These are phyloP conservation scores for Clonostachys chloroleuca DNA, from an alignment of 2,329 filamentous ascomycete genomes.

Conservation along the genomic window DNA sequence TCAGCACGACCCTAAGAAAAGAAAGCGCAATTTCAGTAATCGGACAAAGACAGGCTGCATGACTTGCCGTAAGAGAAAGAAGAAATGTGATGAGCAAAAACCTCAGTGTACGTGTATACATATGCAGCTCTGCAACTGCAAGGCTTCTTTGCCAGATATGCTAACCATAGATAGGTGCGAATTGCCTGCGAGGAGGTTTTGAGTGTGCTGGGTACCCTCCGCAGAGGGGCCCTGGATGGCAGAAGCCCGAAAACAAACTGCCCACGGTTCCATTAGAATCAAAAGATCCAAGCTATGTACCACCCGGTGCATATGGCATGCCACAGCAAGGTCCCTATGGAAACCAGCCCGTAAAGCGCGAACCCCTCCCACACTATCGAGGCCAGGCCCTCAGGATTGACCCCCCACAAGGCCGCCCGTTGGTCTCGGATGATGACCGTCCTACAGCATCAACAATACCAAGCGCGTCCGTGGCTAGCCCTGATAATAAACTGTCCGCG, in stretches of 20 bases:
- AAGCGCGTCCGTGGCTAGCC: slow-evolving; percentile 52
- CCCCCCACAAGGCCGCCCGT: slow-evolving; percentile 53
- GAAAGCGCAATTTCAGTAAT: slow-evolving; percentile 85
- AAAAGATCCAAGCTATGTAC: slow-evolving; percentile 66
- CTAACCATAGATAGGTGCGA: slow-evolving; percentile 57
- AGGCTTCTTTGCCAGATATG: slow-evolving; percentile 1
- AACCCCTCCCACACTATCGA: slow-evolving; percentile 55
- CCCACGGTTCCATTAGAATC: slow-evolving; percentile 74
- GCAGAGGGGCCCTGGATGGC: slow-evolving; percentile 66
- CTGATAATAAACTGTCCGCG: slow-evolving; percentile 59
- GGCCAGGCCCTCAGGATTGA: slow-evolving; percentile 59
- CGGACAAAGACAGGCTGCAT: slow-evolving; percentile 93
- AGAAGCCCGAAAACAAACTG: slow-evolving; percentile 69
- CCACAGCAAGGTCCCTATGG: slow-evolving; percentile 38
- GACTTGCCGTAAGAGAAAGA: slow-evolving; percentile 88
- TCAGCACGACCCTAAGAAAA: slow-evolving; percentile 61
- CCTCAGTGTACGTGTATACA: slow-evolving; percentile 70
- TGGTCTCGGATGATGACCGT: slow-evolving; percentile 53
- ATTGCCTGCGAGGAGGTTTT: slow-evolving; percentile 88
- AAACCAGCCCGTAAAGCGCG: slow-evolving; percentile 41
- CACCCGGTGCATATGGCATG: slow-evolving; percentile 59
- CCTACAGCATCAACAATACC: slow-evolving; percentile 54
- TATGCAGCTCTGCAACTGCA: background rate
- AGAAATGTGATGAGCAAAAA: slow-evolving; percentile 95
- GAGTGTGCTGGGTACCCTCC: slow-evolving; percentile 88